Conservation (phyloP, 768 basidiomycete species). For the Russula dissimulans region DNA sequence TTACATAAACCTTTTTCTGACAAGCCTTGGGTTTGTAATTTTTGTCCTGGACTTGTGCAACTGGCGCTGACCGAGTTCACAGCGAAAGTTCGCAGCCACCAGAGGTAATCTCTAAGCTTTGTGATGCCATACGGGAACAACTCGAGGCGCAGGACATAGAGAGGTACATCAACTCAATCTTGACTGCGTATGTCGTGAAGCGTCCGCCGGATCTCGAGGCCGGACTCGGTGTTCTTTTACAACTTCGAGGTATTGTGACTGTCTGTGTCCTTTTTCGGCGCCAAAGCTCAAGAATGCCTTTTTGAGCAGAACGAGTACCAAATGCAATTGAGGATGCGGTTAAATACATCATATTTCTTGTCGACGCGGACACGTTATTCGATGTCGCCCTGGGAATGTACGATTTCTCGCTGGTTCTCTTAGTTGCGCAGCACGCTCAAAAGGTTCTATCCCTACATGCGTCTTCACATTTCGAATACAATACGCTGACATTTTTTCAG, state of each 20-base stretch:
- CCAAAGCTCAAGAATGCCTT: background rate
- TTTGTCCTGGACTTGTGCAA: too few relatives aligned
- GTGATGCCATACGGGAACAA: slow-evolving; percentile 64
- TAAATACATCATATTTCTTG: slow-evolving; percentile 97
- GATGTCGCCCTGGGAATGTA: slow-evolving; percentile 98
- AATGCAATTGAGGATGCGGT: slow-evolving; percentile 90
- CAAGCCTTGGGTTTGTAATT: slow-evolving; percentile 60
- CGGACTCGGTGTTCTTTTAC: slow-evolving; percentile 64
- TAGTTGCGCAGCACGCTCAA: slow-evolving; percentile 95
- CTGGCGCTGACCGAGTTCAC: slow-evolving; percentile 3
- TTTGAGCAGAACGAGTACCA: slow-evolving; percentile 44
- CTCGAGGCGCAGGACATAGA: slow-evolving; percentile 64
- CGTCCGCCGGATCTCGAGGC: slow-evolving; percentile 86
- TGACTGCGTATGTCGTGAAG: slow-evolving; percentile 91
- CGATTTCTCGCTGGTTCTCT: slow-evolving; percentile 89
- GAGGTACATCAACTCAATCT: slow-evolving; percentile 81
- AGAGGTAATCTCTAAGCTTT: slow-evolving; percentile 58
- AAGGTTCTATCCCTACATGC: slow-evolving; percentile 47
- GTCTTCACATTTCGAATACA: background rate
- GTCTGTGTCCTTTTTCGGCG: background rate
- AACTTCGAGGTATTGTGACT: slow-evolving; percentile 55
- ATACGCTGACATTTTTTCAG: slow-evolving; percentile 33
- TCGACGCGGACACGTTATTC: slow-evolving; percentile 85
- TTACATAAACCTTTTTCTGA: slow-evolving; percentile 86
- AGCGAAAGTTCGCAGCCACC: slow-evolving; percentile 54